Base-by-base conservation (phyloP, 2,329 filamentous ascomycete species). In the Aspergillus fumigatiaffinis region DNA sequence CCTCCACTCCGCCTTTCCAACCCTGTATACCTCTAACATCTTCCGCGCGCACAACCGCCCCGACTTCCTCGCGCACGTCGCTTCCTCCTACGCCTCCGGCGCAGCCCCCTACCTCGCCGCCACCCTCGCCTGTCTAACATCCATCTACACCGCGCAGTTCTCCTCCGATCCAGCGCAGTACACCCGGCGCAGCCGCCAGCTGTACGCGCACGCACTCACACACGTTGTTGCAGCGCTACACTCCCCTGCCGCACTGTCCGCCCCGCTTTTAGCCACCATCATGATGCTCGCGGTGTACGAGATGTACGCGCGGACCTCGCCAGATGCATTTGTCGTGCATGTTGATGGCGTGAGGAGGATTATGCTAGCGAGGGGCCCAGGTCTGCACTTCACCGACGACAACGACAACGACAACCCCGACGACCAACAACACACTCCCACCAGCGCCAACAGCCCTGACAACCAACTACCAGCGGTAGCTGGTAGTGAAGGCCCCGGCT, bases 241-340 rank as follows among this genome's bases (percentile, higher is more conserved):
- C 21, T 66, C 66, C 4, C 53, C 55, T 4, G 61, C 66, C 6
- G 70, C 69, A 0, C 64, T 68, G 53, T 71, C 70, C 21, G 65
- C 68, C 64, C 64, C 73, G 59, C 63, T 68, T 71, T 32, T 75
- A 25, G 61, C 71, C 60, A 60, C 79, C 2, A 66, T 69, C 8
- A 72, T 76, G 58, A 66, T 76, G 48, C 66, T 76, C 8, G 73
- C 68, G 10, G 70, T 75, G 10, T 77, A 73, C 52, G 74, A 77
- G 51, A 73, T 76, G 70, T 73, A 73, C 52, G 69, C 72, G 12
- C 70, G 68, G 35, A 74, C 74, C 4, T 67, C 64, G 9, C 68
- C 66, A n/a, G 63, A 68, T 3, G 69, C 71, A 2, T 77, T 73
- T 71, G 66, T 72, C 3, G 64, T 68, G 14, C 74, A 76, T 54